Evolutionary conservation across 768 basidiomycete species (phyloP).

Genomic region (Lactarius tabidus): DNA sequence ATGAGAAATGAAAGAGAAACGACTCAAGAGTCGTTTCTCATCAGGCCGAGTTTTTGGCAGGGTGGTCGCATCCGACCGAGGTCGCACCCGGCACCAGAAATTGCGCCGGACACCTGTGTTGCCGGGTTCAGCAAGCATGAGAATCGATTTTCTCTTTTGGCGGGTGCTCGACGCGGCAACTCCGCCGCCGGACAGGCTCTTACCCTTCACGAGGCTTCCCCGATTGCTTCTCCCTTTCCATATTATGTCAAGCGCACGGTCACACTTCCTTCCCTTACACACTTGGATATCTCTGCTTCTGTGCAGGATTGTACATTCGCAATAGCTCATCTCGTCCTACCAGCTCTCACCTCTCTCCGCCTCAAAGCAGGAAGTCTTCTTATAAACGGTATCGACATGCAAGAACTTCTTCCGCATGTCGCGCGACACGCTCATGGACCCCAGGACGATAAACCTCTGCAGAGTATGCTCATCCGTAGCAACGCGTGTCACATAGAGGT

Average conservation of each 20-base stretch:
- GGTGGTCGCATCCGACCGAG: too few species aligned
- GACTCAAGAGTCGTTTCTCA: too few species aligned
- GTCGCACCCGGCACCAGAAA: too few species aligned
- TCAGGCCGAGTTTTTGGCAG: too few species aligned
- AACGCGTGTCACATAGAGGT: background rate
- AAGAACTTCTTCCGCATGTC: background rate
- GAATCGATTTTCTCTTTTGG: too few species aligned
- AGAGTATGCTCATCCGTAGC: background rate
- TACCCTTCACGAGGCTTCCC: too few species aligned
- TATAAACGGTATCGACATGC: background rate
- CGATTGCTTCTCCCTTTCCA: background rate
- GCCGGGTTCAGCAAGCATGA: too few species aligned
- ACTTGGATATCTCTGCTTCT: background rate
- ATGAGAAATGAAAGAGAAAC: too few species aligned
- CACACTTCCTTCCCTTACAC: background rate
- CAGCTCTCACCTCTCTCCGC: background rate
- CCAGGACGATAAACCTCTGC: slow-evolving; percentile 12
- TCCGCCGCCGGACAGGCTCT: too few species aligned
- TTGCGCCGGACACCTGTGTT: too few species aligned
- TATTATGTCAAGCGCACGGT: background rate
- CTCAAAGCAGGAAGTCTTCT: background rate
- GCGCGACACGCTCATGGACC: background rate
- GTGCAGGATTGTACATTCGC: background rate
- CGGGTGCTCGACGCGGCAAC: too few species aligned
- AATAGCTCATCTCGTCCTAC: background rate